Evolutionary conservation across 163 green algal genomes (phyloP).

Genomic region (Chlamydomonas reinhardtii): DNA sequence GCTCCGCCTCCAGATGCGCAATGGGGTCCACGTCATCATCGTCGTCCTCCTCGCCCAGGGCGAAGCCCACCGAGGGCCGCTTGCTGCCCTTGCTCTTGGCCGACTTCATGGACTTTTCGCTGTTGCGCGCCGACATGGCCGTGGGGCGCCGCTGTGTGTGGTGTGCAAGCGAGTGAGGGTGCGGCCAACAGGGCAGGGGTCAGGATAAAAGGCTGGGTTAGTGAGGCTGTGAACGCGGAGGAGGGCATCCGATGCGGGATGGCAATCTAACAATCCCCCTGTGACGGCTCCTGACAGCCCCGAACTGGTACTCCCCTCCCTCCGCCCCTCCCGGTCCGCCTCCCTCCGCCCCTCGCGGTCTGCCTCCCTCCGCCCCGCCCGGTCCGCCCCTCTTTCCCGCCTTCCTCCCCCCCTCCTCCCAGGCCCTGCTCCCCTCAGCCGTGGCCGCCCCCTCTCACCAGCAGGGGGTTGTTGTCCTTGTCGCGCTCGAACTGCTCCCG

Average conservation of each 20-base stretch:
- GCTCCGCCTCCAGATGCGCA: slow-evolving; percentile 18
- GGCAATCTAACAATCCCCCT: no score
- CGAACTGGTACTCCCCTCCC: no score
- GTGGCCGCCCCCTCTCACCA: not conserved
- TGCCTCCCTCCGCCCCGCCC: no score
- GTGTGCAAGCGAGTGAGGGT: not conserved
- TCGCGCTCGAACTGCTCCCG: slow-evolving; percentile 18
- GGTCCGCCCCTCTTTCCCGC: no score
- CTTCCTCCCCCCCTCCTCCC: not conserved
- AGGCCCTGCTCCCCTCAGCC: not conserved
- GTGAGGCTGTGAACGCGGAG: no score
- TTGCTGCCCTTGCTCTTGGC: not conserved
- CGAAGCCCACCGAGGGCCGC: slow-evolving; percentile 16
- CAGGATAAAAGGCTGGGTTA: no score
- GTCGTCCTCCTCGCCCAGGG: not conserved
- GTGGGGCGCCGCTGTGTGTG: not conserved
- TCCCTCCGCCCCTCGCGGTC: no score
- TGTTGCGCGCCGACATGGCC: not conserved
- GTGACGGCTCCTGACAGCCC: no score
- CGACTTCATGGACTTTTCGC: not conserved
- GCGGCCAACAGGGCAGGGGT: no score
- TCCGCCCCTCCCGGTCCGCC: no score
- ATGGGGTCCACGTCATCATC: not conserved
- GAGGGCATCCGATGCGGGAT: no score
- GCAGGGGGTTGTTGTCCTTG: slow-evolving; percentile 25